Conservation (phyloP, 495 filamentous ascomycete species). For the Jackrogersella multiformis region DNA sequence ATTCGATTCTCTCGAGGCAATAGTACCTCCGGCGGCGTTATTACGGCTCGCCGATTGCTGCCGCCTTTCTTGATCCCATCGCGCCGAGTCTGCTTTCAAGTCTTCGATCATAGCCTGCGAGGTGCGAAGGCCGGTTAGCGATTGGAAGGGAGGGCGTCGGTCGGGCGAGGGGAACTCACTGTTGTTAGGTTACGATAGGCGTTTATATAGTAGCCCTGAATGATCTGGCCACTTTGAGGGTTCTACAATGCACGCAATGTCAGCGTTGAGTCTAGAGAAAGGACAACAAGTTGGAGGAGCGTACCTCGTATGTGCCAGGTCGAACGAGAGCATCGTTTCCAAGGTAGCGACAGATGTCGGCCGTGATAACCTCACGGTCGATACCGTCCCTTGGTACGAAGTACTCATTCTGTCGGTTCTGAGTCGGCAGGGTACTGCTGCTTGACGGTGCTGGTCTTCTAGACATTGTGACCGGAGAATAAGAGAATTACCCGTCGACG, state of each 20-base stretch:
- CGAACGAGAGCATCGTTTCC: conserved; percentile 90
- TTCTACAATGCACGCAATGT: conserved; percentile 39
- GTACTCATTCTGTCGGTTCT: conserved; percentile 78
- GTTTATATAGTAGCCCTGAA: conserved; percentile 82
- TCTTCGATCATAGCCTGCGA: conserved; percentile 86
- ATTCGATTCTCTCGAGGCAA: conserved; percentile 62
- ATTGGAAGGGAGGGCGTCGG: conserved; percentile 5
- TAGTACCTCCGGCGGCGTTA: conserved; percentile 65
- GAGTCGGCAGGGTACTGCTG: conserved; percentile 45
- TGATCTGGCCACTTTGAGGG: conserved; percentile 65
- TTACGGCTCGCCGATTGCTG: conserved; percentile 56
- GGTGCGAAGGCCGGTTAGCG: conserved; percentile 22
- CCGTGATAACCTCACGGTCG: conserved; percentile 90
- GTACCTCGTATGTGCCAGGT: conserved; percentile 83
- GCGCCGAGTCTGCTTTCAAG: conserved; percentile 80
- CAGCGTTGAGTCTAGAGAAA: conserved; percentile 29
- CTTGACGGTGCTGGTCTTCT: conserved; percentile 46
- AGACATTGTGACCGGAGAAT: conserved; percentile 45
- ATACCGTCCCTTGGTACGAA: conserved; percentile 91
- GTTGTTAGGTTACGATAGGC: conserved; percentile 88
- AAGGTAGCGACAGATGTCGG: conserved; percentile 93
- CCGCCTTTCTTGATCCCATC: conserved; percentile 79
- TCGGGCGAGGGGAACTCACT: conserved; percentile 61
- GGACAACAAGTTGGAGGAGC: conserved; percentile 40
- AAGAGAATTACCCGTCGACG: conserved; percentile 44